These are phyloP conservation scores for Plectosphaerella plurivora DNA, from an alignment of 2,329 filamentous ascomycete genomes.

Conservation along the genomic window DNA sequence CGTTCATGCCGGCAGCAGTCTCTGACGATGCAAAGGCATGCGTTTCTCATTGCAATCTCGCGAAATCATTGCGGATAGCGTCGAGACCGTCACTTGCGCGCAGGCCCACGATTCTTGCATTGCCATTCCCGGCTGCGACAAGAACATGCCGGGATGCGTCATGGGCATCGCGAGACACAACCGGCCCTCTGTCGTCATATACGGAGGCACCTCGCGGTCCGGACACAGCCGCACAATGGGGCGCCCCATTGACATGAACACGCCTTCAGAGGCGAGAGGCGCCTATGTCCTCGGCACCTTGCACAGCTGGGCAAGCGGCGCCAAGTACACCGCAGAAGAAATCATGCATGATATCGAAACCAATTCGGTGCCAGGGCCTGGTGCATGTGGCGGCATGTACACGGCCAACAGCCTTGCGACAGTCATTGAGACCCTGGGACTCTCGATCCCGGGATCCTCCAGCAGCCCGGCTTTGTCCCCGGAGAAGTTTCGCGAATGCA, in stretches of 20 bases:
- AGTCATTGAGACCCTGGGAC: conserved; percentile 82
- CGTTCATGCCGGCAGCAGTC: too few species aligned
- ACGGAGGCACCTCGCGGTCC: conserved; percentile 84
- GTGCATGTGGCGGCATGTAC: conserved; percentile 83
- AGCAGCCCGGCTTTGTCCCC: conserved; percentile 77
- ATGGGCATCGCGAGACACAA: conserved; percentile 92
- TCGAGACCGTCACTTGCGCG: conserved; percentile 88
- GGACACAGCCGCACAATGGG: conserved; percentile 74
- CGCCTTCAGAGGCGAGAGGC: conserved; percentile 83
- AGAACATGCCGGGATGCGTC: conserved; percentile 92
- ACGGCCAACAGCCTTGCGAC: conserved; percentile 93
- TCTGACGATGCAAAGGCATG: too few species aligned
- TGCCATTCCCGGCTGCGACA: conserved; percentile 89
- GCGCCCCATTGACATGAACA: conserved; percentile 80
- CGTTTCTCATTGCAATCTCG: conserved; percentile 85
- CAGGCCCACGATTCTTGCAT: conserved; percentile 93
- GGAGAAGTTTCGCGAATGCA: conserved; percentile 81
- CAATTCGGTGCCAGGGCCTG: conserved; percentile 62
- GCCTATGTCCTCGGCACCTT: conserved; percentile 75
- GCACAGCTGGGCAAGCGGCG: conserved; percentile 60
- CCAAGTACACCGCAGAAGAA: conserved; percentile 62
- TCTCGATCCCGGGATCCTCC: conserved; percentile 77
- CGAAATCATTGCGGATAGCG: conserved; percentile 90
- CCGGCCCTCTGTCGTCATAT: conserved; percentile 90
- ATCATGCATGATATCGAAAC: conserved; percentile 79